These are phyloP conservation scores for Platanus orientalis DNA, from an alignment of 164 flowering plant genomes.

Conservation along the genomic window DNA sequence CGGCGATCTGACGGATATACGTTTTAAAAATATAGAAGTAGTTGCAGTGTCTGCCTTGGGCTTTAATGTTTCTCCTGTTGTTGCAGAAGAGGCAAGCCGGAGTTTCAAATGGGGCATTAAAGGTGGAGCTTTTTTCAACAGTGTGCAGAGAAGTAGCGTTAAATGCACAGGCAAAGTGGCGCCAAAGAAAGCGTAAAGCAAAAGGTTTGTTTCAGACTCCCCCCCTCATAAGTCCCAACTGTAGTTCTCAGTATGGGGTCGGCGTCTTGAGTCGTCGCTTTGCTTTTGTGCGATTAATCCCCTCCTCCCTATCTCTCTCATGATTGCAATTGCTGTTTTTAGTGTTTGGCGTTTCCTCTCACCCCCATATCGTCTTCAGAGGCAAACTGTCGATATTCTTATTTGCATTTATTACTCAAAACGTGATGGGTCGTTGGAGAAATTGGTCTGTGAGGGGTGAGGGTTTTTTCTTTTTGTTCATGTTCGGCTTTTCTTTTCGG, in stretches of 20 bases:
- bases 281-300: too few species aligned
- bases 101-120: not conserved
- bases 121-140: too few species aligned
- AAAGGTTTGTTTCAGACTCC: conserved; percentile 10
- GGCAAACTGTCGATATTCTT: too few species aligned
- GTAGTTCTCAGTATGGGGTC: conserved; percentile 8
- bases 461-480: not conserved
- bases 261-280: conserved; percentile 3
- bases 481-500: not conserved
- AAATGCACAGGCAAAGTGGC: conserved; percentile 1
- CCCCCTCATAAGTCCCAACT: conserved; percentile 1
- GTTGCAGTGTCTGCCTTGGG: not conserved
- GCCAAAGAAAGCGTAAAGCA: conserved; percentile 17
- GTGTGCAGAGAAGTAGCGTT: too few species aligned
- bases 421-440: too few species aligned
- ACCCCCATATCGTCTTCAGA: not conserved
- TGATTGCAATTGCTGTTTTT: not conserved
- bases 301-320: not conserved
- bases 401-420: too few species aligned
- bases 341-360: not conserved
- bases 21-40: too few species aligned
- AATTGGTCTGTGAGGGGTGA: not conserved
- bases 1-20: conserved; percentile 2
- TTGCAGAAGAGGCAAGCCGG: conserved; percentile 1
- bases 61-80: not conserved